Evolutionary conservation across 352 stramenopile species (phyloP).

Genomic region (Phytopythium oedochilum): DNA sequence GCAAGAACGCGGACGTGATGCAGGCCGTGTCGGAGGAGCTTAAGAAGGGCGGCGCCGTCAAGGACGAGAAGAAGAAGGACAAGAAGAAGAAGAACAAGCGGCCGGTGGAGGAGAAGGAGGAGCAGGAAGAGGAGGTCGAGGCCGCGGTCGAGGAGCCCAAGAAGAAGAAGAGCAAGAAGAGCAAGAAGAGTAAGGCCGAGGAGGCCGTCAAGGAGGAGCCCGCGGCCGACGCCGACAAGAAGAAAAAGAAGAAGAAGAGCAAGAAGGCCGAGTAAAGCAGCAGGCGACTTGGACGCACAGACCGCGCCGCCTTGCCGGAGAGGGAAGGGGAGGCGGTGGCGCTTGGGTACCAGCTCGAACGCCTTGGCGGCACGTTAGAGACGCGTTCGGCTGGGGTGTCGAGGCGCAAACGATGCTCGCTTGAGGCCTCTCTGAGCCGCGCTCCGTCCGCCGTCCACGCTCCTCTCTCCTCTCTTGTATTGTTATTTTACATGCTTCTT

Average conservation of each 20-base stretch:
- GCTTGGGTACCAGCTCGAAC: neutral
- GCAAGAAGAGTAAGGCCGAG: slow-evolving; percentile 26
- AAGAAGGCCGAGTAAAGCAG: slow-evolving; percentile 76
- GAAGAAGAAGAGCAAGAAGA: slow-evolving; percentile 42
- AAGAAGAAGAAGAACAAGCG: slow-evolving; percentile 88
- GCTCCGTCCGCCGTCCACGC: no score
- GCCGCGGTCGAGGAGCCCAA: slow-evolving; percentile 67
- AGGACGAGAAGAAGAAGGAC: slow-evolving; percentile 66
- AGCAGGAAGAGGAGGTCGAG: slow-evolving; percentile 55
- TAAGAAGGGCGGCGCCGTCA: slow-evolving; percentile 62
- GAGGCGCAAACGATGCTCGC: no score
- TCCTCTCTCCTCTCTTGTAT: slow-evolving; percentile 4
- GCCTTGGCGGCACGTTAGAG: slow-evolving; percentile 5
- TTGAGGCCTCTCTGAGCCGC: no score
- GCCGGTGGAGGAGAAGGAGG: slow-evolving; percentile 46
- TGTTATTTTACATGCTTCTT: slow-evolving; percentile 4
- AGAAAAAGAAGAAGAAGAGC: slow-evolving; percentile 76
- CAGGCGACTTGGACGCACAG: no score
- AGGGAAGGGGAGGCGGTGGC: neutral
- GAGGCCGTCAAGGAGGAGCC: slow-evolving; percentile 14
- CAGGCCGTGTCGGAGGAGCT: slow-evolving; percentile 91
- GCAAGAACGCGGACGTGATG: slow-evolving; percentile 99
- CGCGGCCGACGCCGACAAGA: slow-evolving; percentile 39
- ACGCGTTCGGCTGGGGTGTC: neutral
- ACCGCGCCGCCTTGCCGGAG: neutral